These are phyloP conservation scores for Colletotrichum theobromicola DNA, from an alignment of 2,329 filamentous ascomycete species.

Conservation along the genomic window DNA sequence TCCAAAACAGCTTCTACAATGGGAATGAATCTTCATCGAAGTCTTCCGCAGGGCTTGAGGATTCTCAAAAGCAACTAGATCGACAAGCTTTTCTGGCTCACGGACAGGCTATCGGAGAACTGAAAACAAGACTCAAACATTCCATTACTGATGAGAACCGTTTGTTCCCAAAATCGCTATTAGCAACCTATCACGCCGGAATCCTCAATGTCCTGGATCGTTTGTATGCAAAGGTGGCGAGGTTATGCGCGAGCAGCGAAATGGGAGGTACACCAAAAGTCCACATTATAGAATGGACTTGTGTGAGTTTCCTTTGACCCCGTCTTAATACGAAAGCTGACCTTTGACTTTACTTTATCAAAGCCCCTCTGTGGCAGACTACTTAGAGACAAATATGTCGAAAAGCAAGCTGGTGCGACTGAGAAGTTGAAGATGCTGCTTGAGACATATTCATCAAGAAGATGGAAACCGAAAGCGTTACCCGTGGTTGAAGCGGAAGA, in stretches of 20 bases:
- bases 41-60: too few relatives aligned
- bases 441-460: neutral
- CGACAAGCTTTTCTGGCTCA: neutral
- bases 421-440: neutral
- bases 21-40: accelerated
- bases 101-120: neutral
- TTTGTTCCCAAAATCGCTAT: too few relatives aligned
- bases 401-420: neutral
- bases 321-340: accelerated
- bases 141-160: neutral
- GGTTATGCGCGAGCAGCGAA: neutral
- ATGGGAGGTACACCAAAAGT: neutral
- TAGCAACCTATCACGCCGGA: too few relatives aligned
- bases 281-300: neutral
- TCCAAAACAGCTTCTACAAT: neutral
- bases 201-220: neutral
- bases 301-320: neutral
- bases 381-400: neutral
- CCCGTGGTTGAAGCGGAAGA: neutral
- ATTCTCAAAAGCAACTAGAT: neutral
- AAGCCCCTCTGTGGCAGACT: neutral
- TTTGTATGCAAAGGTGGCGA: neutral
- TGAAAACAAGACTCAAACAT: neutral
- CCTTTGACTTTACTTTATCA: too few relatives aligned
- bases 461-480: neutral